Percentiles rank a stretch among this genome's conserved stretches.
These are phyloP conservation scores for Myxozyma udenii DNA, from an alignment of 805 yeast species.

Conservation along the genomic window DNA sequence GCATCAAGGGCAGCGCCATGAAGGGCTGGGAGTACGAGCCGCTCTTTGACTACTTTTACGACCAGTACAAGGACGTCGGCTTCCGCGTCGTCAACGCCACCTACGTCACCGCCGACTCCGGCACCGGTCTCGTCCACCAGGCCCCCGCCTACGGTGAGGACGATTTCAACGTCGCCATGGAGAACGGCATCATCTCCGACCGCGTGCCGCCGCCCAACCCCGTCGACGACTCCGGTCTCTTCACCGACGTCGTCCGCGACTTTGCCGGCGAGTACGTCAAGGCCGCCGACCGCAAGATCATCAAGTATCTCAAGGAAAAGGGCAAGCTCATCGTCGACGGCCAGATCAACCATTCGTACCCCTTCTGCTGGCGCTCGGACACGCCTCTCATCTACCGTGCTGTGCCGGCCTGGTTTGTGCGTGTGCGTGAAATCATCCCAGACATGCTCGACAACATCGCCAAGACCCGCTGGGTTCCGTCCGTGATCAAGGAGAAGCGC, in stretches of 20 bases:
- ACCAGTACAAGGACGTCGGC: slow-evolving; percentile 69
- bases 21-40: slow-evolving; percentile 81
- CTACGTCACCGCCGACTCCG: slow-evolving; percentile 88
- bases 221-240: slow-evolving; percentile 86
- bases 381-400: slow-evolving; percentile 95
- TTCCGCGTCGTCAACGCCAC: slow-evolving; percentile 78
- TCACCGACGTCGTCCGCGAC: slow-evolving; percentile 70
- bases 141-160: slow-evolving; percentile 99
- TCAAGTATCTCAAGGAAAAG: slow-evolving; percentile 71
- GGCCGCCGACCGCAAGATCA: slow-evolving; percentile 90
- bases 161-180: slow-evolving; percentile 82
- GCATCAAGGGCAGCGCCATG: slow-evolving; percentile 73
- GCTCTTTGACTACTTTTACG: slow-evolving; percentile 74
- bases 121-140: slow-evolving; percentile 99
- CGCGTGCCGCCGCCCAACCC: slow-evolving; percentile 83
- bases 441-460: slow-evolving; percentile 83
- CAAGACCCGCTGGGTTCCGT: slow-evolving; percentile 92
- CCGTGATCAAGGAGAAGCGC: slow-evolving; percentile 84
- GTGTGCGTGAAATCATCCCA: slow-evolving; percentile 82
- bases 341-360: slow-evolving; percentile 93
- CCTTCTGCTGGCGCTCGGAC: slow-evolving; percentile 99
- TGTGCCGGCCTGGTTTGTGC: slow-evolving; percentile 98
- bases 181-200: slow-evolving; percentile 69
- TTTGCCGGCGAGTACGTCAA: slow-evolving; percentile 85
- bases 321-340: slow-evolving; percentile 73